phyloP scores from a whole-genome alignment of 345 rosid genomes.

The Populus ilicifolia region DNA sequence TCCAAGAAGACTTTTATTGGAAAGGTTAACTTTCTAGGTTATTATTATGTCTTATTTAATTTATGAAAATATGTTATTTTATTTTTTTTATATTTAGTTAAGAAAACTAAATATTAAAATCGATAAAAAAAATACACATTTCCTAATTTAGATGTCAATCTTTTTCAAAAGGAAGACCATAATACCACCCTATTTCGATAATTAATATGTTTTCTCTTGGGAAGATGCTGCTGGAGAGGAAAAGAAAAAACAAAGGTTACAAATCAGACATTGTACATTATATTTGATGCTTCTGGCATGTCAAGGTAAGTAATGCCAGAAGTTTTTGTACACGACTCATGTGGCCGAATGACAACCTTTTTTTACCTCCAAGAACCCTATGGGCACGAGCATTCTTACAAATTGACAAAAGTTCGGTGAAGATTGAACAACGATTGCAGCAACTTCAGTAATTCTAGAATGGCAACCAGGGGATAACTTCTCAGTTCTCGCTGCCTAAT shows the following conservation, averaged over 20 bases:
- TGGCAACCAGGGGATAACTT: slow-evolving; percentile 12
- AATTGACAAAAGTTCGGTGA: slow-evolving; percentile 3
- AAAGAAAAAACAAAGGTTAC: neutral
- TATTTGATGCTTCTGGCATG: slow-evolving; percentile 13
- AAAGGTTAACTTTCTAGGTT: no score
- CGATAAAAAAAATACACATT: no score
- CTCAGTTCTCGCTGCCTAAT: slow-evolving; percentile 10
- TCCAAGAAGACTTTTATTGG: no score
- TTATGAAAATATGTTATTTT: no score
- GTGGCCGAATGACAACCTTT: slow-evolving; percentile 8
- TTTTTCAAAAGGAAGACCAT: no score
- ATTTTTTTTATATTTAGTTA: no score
- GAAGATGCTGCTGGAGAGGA: neutral
- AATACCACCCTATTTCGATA: no score
- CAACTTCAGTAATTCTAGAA: slow-evolving; percentile 17
- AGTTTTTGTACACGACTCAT: slow-evolving; percentile 33
- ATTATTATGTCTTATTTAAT: no score
- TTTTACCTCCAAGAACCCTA: neutral
- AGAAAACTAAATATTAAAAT: no score
- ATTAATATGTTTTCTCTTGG: no score
- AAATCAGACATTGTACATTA: neutral
- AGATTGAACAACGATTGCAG: slow-evolving; percentile 26
- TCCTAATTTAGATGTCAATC: no score
- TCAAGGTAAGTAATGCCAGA: slow-evolving; percentile 18
- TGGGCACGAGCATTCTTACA: slow-evolving; percentile 8